Base-by-base conservation (phyloP, 2,329 filamentous ascomycete species). In the Penicillium sp. region DNA sequence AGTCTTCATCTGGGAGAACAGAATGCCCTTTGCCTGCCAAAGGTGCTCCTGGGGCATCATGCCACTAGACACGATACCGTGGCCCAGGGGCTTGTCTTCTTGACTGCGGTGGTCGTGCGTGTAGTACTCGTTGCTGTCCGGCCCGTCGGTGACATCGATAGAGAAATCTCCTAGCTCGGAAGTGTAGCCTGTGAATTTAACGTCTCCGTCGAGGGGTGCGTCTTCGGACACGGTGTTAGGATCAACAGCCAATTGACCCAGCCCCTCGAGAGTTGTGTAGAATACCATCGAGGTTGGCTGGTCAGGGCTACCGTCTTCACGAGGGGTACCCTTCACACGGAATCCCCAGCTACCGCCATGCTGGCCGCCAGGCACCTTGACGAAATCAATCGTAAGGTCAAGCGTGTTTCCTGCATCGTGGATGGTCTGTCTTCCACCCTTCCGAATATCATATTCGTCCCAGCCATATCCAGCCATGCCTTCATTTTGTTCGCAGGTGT, bases 391-490 rank as follows among this genome's bases (percentile, higher is more conserved):
- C 8, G 89, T 95, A 57, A 99, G 82, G 74, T 97, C 92, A 60
- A 99, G 82, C 52, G 83, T 83, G 74, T 99, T 99, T 45, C 84
- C 87, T 49, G 86, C 85, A 71, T 99, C 94, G 68, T 95, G 90
- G 54, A 99, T 93, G 0, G 88, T 89, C 74, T 99, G 90, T 21
- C 89, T 81, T 51, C 94, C 94, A 57, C 94, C 94, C 51, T 81
- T 87, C 52, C 94, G 83, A 21, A 91, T 86, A 73, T 99, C 94
- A 71, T 95, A 99, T 70, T 95, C 90, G 65, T 97, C 92, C 94
- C 94, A 99, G 57, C 94, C 94, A 71, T 99, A 99, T 51, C 93
- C 93, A 44, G 85, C 88, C 82, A 99, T 95, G 60, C 88, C 88
- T 70, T 95, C 90, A 70, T 94, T 84, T 71, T 99, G 94, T 72